Conservation (phyloP, 192 early-diverging fungal genomes). For the Linderina pennispora region DNA sequence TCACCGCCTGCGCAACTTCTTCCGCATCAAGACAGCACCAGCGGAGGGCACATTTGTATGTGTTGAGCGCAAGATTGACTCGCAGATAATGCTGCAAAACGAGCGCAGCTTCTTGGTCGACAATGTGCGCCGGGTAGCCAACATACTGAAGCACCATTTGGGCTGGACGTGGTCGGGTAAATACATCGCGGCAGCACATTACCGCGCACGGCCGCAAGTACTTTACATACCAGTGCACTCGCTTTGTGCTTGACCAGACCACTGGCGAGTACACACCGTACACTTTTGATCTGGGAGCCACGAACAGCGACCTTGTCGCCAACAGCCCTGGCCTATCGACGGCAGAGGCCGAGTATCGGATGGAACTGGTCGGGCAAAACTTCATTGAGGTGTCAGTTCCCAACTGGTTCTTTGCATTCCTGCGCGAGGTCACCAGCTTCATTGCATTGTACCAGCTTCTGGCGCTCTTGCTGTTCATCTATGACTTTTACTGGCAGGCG, state of each 20-base stretch:
- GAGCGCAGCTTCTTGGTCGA: too few relatives aligned
- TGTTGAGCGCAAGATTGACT: too few relatives aligned
- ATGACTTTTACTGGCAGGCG: conserved; percentile 50
- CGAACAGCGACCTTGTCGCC: conserved; percentile 33
- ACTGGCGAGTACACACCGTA: conserved; percentile 52
- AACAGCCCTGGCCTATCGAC: conserved; percentile 42
- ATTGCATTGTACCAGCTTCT: conserved; percentile 53
- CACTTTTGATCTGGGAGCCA: conserved; percentile 51
- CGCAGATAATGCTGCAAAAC: too few relatives aligned
- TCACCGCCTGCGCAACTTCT: conserved; percentile 45
- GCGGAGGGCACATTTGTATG: too few relatives aligned
- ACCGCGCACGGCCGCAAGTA: conserved; percentile 48
- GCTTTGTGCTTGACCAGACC: conserved; percentile 58
- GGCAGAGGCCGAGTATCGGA: conserved; percentile 45
- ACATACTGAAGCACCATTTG: too few relatives aligned
- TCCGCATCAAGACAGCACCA: too few relatives aligned
- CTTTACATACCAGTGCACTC: conserved; percentile 69
- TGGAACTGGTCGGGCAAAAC: conserved; percentile 59
- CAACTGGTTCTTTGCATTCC: conserved; percentile 31
- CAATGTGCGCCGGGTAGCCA: too few relatives aligned
- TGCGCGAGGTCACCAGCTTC: conserved; percentile 50
- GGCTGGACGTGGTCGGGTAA: too few relatives aligned
- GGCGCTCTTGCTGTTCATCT: conserved; percentile 53
- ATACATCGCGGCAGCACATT: conserved; percentile 44
- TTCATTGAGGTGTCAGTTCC: conserved; percentile 50